These are phyloP conservation scores for Penicillium sp. DNA, from an alignment of 2,329 filamentous ascomycete species.

Conservation along the genomic window DNA sequence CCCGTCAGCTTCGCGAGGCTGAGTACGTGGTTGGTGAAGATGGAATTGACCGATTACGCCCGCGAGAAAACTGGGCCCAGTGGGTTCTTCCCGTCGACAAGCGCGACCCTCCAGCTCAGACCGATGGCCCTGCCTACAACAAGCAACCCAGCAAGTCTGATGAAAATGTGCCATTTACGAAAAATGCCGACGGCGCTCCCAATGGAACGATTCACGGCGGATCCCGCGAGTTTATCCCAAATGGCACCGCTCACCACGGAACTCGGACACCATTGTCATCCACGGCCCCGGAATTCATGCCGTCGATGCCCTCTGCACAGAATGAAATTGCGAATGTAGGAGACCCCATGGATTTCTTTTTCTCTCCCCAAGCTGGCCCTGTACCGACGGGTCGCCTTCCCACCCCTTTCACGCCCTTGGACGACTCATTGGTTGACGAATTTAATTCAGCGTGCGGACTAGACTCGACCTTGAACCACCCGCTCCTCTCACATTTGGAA, in stretches of 20 bases:
- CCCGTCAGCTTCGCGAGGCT: constrained; percentile 63
- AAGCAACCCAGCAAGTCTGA: constrained; percentile 32
- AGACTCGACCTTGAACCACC: constrained; percentile 22
- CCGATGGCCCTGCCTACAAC: constrained; percentile 56
- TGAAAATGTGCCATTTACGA: constrained; percentile 32
- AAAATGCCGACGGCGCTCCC: constrained; percentile 25
- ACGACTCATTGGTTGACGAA: constrained; percentile 51
- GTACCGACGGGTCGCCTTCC: constrained; percentile 39
- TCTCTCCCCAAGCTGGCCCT: constrained; percentile 46
- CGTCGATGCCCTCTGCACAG: constrained; percentile 43
- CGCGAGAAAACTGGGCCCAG: constrained; percentile 67
- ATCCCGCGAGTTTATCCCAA: constrained; percentile 28
- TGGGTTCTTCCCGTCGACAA: constrained; percentile 69
- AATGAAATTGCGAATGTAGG: constrained; percentile 38
- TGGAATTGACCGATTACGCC: constrained; percentile 69
- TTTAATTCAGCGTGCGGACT: constrained; percentile 47
- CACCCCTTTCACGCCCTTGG: constrained; percentile 45
- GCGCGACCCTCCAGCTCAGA: constrained; percentile 67
- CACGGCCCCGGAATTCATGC: constrained; percentile 58
- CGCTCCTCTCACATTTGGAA: constrained; percentile 24
- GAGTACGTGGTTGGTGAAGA: constrained; percentile 73
- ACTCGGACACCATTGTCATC: constrained; percentile 54
- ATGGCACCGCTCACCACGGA: constrained; percentile 37
- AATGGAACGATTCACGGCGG: constrained; percentile 28
- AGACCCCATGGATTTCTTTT: constrained; percentile 28